A percentile compares a stretch with the other conserved stretches of the same genome.
Conservation (phyloP, 2,329 filamentous ascomycete genomes). For the Chalaropsis thielavioides region DNA sequence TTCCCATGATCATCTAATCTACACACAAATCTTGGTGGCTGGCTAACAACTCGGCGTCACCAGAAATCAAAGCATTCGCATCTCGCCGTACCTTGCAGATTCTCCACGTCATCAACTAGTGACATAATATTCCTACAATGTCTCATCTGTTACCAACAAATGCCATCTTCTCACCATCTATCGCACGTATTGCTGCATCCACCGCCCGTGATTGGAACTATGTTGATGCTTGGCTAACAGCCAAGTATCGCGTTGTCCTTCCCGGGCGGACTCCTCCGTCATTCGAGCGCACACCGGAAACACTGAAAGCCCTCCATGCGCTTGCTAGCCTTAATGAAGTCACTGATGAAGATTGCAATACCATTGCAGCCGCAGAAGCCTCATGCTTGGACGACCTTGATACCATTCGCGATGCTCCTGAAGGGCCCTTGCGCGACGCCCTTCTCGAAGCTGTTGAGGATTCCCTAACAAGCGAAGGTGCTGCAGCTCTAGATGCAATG, state of each 20-base stretch:
- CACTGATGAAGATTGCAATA: conserved; percentile 53
- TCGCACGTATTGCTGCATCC: conserved; percentile 60
- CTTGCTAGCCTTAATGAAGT: conserved; percentile 63
- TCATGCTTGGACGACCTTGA: conserved; percentile 41
- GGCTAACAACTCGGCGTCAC: too few relatives aligned
- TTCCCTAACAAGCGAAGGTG: conserved; percentile 40
- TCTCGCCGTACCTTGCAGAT: neutral
- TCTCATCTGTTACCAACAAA: conserved; percentile 28
- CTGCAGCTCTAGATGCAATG: conserved; percentile 42
- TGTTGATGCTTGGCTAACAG: conserved; percentile 67
- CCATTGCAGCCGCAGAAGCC: conserved; percentile 44
- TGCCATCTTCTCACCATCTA: conserved; percentile 53
- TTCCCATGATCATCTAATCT: too few relatives aligned
- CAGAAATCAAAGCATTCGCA: too few relatives aligned
- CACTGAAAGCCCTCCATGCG: conserved; percentile 58
- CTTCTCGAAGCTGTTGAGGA: conserved; percentile 41
- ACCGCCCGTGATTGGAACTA: conserved; percentile 85
- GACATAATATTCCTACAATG: conserved; percentile 23
- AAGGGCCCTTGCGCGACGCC: conserved; percentile 22
- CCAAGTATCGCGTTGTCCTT: conserved; percentile 43
- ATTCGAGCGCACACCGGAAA: conserved; percentile 81
- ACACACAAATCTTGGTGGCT: too few relatives aligned
- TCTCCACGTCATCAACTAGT: neutral
- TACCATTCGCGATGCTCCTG: conserved; percentile 10
- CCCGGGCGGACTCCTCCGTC: conserved; percentile 46